Base-by-base conservation (phyloP, 2,329 filamentous ascomycete species). In the Trichoderma aggressivum region DNA sequence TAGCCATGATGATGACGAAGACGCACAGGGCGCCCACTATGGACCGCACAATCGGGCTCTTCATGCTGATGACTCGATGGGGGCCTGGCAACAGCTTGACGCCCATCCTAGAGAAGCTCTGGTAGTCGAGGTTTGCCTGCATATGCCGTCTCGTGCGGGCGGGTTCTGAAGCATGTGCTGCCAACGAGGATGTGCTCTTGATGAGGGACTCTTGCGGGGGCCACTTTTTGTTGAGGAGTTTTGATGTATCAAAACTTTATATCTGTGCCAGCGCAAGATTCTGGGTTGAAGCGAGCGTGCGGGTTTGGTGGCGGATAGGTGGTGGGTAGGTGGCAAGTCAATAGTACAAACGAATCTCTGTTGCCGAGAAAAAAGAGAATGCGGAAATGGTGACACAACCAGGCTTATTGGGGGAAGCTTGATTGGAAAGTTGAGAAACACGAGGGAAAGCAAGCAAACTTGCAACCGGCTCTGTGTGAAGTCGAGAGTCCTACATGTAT, bases 1-100 rank as follows among this genome's bases (percentile, higher is more conserved):
- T 79, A 34, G 83, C 73, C 60, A 78, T 78, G 61, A 86, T 77
- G 58, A 86, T 76, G 70, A 85, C 72, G 11, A 86, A 76, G 66
- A 86, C 77, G 71, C 79, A 79, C 26, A 83, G 75, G 62, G 84
- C 82, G 74, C 85, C 80, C 36, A 85, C 71, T 14, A 86, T 77
- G 63, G 82, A 84, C 78, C 83, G 81, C 55, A 81, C 80, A 70
- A 86, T 82, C 5, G 84, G 83, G 74, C 84, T 86, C 73, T 85
- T 81, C 84, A 86, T 85, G 74, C 78, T 85, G 79, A 85, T 80
- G 73, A 84, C 80, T 74, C 81, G 84, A 60, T 74, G 72, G 26
- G 82, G 75, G 71, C 79, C 76, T 28, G 71, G 30, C 36, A 80
- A 77, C 72, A 83, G 76, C 74, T 77, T 81, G 68, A 79, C 79